These are phyloP conservation scores for Lepidopterella palustris DNA, from an alignment of 495 filamentous ascomycete species.

Conservation along the genomic window DNA sequence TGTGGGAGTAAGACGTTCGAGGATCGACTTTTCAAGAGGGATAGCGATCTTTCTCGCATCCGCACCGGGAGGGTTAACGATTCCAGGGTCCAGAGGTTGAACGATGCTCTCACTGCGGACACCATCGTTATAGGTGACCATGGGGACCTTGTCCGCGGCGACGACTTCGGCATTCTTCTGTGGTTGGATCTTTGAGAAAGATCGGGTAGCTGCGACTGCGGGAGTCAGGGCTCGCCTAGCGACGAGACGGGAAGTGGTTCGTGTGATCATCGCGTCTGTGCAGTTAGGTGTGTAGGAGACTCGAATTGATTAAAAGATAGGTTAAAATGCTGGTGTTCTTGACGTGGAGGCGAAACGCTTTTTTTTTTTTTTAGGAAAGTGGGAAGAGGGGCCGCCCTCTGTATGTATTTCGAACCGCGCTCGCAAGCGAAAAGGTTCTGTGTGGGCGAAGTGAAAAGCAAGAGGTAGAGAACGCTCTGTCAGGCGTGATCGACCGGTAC, in stretches of 20 bases:
- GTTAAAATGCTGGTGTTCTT: background rate
- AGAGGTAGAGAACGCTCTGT: background rate
- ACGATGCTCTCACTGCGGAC: background rate
- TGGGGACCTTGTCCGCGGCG: background rate
- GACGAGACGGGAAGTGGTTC: background rate
- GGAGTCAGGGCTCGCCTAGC: background rate
- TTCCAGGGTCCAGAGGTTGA: background rate
- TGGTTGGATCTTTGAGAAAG: background rate
- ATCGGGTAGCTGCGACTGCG: background rate
- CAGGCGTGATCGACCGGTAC: background rate
- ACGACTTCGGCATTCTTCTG: background rate
- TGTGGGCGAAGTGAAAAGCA: background rate
- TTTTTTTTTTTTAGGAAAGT: background rate
- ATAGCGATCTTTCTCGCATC: slow-evolving; percentile 21
- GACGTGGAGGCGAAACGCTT: background rate
- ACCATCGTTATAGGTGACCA: background rate
- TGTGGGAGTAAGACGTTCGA: slow-evolving; percentile 44
- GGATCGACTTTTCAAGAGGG: slow-evolving; percentile 10
- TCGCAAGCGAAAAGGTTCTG: slow-evolving; percentile 1
- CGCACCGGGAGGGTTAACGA: slow-evolving; percentile 21
- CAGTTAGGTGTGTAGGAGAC: background rate
- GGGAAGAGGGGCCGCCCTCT: background rate
- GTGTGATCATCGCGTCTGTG: background rate
- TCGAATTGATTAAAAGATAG: background rate
- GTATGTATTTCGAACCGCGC: background rate